Evolutionary conservation across 2,329 filamentous ascomycete species (phyloP).

Genomic region (Xylariaceae sp.): DNA sequence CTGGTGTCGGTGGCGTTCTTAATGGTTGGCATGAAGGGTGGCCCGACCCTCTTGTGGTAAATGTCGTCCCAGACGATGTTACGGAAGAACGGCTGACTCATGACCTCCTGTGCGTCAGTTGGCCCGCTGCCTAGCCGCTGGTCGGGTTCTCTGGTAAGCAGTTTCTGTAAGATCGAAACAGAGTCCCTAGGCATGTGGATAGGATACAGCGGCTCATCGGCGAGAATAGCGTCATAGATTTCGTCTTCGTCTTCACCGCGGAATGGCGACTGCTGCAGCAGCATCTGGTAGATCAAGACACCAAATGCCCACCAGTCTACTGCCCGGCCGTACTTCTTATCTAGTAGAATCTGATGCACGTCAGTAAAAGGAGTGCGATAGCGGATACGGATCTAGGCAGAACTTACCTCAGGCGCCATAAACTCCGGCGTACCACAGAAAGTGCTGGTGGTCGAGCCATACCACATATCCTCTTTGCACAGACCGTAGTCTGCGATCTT

Average conservation of each 20-base stretch:
- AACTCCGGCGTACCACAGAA: conserved; percentile 99
- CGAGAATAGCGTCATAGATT: conserved; percentile 97
- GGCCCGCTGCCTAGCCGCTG: conserved; percentile 87
- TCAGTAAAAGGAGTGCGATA: conserved; percentile 21
- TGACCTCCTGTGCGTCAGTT: conserved; percentile 95
- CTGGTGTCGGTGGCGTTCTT: conserved; percentile 95
- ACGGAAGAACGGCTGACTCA: conserved; percentile 97
- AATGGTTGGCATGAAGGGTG: conserved; percentile 85
- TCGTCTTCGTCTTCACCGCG: conserved; percentile 98
- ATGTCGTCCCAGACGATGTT: conserved; percentile 99
- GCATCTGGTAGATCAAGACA: conserved; percentile 98
- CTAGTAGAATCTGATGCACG: conserved; percentile 67
- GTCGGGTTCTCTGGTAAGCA: conserved; percentile 91
- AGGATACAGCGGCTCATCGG: conserved; percentile 93
- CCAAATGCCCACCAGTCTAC: conserved; percentile 99
- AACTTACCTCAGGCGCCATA: conserved; percentile 87
- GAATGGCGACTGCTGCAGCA: conserved; percentile 97
- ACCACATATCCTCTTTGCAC: conserved; percentile 99
- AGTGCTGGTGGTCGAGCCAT: conserved; percentile 89
- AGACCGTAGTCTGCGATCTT: conserved; percentile 98
- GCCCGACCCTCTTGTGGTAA: conserved; percentile 84
- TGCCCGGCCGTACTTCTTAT: conserved; percentile 96
- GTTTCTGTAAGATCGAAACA: conserved; percentile 94
- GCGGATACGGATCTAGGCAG: background rate
- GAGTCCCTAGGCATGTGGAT: conserved; percentile 98